phyloP scores from a whole-genome alignment of 2,329 filamentous ascomycete species.

The Colletotrichum limetticola region DNA sequence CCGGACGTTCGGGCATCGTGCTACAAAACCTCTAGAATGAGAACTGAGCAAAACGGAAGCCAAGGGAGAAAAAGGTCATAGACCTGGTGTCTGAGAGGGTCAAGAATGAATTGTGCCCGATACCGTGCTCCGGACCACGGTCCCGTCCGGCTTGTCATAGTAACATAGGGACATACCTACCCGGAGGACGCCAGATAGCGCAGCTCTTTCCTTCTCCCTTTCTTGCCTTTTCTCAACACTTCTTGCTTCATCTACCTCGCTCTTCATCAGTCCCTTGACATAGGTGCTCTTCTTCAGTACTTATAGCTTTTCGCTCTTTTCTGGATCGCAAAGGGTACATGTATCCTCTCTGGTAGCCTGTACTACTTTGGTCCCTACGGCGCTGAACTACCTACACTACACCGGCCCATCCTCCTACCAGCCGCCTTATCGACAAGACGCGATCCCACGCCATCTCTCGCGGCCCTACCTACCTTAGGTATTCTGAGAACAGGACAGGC shows the following conservation, averaged over 20 bases:
- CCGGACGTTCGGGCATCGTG: background rate
- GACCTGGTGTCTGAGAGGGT: background rate
- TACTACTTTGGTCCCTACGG: background rate
- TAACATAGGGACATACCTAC: slow-evolving; percentile 1
- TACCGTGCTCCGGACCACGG: background rate
- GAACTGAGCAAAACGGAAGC: background rate
- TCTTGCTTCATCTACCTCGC: background rate
- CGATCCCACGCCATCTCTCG: background rate
- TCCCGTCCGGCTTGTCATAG: background rate
- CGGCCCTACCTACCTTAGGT: no score
- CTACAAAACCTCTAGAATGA: background rate
- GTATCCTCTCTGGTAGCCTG: background rate
- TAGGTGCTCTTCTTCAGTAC: background rate
- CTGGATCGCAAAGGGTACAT: background rate
- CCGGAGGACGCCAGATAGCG: background rate
- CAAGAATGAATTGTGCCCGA: slow-evolving; percentile 1
- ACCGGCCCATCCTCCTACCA: background rate
- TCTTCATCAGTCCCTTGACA: background rate
- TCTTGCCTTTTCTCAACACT: background rate
- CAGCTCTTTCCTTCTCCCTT: background rate
- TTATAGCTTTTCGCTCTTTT: background rate
- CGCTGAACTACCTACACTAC: background rate
- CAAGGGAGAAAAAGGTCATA: background rate
- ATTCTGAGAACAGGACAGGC: background rate
- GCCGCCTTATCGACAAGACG: background rate